phyloP scores from a whole-genome alignment of 2,329 filamentous ascomycete genomes.

The Mycocentrospora acerina region DNA sequence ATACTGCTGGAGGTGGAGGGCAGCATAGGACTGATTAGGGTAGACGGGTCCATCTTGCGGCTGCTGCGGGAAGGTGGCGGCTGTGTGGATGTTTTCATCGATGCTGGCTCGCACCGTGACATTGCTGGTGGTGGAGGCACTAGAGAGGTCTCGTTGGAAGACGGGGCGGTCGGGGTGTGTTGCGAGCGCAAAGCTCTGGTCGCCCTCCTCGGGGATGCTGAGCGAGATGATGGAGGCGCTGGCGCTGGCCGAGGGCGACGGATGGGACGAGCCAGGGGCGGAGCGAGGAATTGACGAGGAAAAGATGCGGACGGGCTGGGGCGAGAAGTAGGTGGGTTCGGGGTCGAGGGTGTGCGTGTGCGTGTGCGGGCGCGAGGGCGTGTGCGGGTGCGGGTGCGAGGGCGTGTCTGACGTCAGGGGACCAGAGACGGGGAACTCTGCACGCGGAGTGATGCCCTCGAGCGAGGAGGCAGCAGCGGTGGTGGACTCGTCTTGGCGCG shows the following conservation, averaged over 20 bases:
- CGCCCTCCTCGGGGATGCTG: conserved; percentile 9
- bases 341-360: conserved; percentile 23
- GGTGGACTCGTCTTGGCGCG: too few species aligned
- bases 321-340: conserved; percentile 42
- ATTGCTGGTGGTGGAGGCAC: conserved; percentile 45
- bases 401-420: conserved; percentile 26
- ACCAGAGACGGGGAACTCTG: conserved; percentile 36
- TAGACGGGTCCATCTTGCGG: conserved; percentile 43
- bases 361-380: conserved; percentile 18
- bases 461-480: too few species aligned
- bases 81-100: conserved; percentile 23
- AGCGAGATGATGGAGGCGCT: conserved; percentile 30
- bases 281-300: conserved; percentile 32
- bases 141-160: conserved; percentile 46
- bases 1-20: conserved; percentile 51
- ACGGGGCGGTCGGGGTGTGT: conserved; percentile 37
- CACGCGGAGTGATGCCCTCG: conserved; percentile 43
- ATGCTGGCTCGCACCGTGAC: conserved; percentile 43
- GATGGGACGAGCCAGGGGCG: conserved; percentile 29
- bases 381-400: conserved; percentile 21
- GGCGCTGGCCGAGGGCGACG: conserved; percentile 34
- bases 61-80: conserved; percentile 16
- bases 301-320: conserved; percentile 40
- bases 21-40: conserved; percentile 54
- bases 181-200: conserved; percentile 9